These are phyloP conservation scores for Thermothelomyces thermophilus DNA, from an alignment of 2,329 filamentous ascomycete genomes.

Conservation along the genomic window DNA sequence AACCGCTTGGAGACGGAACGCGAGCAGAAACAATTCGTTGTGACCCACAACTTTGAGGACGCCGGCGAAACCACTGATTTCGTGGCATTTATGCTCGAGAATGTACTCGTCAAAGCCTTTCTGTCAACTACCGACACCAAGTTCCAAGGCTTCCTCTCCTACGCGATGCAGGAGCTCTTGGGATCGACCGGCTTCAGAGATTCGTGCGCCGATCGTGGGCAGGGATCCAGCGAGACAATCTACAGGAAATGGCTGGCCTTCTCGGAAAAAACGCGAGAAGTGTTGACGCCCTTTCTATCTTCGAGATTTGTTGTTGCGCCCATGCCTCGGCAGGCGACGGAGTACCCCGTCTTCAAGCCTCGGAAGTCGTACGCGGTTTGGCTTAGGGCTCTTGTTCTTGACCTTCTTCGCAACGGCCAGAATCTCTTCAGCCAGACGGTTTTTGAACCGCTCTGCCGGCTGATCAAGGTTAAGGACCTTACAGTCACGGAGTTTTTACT, in stretches of 20 bases:
- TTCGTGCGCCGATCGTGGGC: conserved; percentile 40
- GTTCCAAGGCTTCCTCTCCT: conserved; percentile 86
- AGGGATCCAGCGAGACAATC: conserved; percentile 48
- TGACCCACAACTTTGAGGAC: conserved; percentile 78
- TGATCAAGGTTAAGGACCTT: conserved; percentile 79
- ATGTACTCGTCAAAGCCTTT: conserved; percentile 86
- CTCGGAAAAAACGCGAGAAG: conserved; percentile 69
- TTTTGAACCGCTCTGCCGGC: conserved; percentile 73
- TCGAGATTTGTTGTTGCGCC: conserved; percentile 73
- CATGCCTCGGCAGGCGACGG: conserved; percentile 47
- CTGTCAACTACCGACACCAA: conserved; percentile 81
- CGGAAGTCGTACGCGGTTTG: conserved; percentile 68
- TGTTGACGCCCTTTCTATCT: conserved; percentile 78
- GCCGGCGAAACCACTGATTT: conserved; percentile 78
- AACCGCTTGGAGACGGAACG: conserved; percentile 77
- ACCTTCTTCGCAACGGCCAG: conserved; percentile 72
- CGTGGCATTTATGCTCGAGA: conserved; percentile 73
- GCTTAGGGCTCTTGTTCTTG: conserved; percentile 73
- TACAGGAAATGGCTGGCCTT: conserved; percentile 72
- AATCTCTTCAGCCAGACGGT: conserved; percentile 67
- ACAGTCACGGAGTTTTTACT: conserved; percentile 82
- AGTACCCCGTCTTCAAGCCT: conserved; percentile 72
- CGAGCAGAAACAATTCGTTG: conserved; percentile 74
- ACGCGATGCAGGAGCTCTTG: conserved; percentile 87
- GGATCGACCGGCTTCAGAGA: conserved; percentile 67